Base-by-base conservation (phyloP, 495 filamentous ascomycete genomes). In the Lichina pygmaea region DNA sequence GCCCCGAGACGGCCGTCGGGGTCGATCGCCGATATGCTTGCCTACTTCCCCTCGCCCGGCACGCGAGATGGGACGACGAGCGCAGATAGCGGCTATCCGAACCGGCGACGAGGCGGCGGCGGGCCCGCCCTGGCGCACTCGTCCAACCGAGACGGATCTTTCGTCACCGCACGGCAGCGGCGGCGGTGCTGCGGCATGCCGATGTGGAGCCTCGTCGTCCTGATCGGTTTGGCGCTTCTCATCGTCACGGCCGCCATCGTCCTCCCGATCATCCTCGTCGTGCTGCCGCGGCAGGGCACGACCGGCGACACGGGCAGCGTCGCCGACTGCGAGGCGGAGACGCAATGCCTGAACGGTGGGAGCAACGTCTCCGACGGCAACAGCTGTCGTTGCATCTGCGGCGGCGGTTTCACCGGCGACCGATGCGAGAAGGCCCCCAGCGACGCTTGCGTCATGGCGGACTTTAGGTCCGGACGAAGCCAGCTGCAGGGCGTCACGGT, bases 11-110 rank as follows among this genome's bases (percentile, higher is more conserved):
- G 32, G 41, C 55, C 58, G n/a, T 71, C 67, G 4, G 71, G 69
- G 59, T 70, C 85, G 51, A 65, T 97, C 40, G 86, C 82, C 12
- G 85, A 92, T 54, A 93, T 94, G 55, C 66, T 97, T 6, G 78
- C 81, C 10, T 81, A 84, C 11, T 97, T 97, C 48, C 89, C 89
- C 7, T 78, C 85, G 9, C 85, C 89, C 6, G 73, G 49, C 4
- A 55, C 51, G 53, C 53, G 52, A 33, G 50, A 34, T 56, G 53
- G 6, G 43, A 54, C 16, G 50, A 50, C 7, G 57, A 58, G 13
- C 16, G 10, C 10, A 16, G 16, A 4, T 6, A 33, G 31, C 15
- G 16, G 15, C 42, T 17, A 33, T 43, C 31, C 42, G 42, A 33
- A 11, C 42, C 31, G 42, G 42, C 10, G 11, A 17, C 42, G 2